Base-by-base conservation (phyloP, 2,329 filamentous ascomycete species). In the Emmonsiellopsis sp. region DNA sequence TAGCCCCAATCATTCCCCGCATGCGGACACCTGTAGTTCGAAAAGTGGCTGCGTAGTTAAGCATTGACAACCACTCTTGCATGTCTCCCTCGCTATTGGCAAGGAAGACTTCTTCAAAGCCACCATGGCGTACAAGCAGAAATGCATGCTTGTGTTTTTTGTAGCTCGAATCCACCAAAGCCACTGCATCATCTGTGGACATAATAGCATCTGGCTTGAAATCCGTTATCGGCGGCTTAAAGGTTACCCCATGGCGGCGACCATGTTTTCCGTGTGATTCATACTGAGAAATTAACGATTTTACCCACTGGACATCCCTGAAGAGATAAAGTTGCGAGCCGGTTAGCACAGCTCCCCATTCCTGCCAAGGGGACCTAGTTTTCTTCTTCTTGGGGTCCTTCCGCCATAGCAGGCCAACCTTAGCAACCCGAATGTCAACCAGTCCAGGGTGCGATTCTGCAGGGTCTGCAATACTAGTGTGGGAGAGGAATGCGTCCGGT, bases 251-350 rank as follows among this genome's bases (percentile, higher is more conserved):
- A 47, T 83, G 83, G 1, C 83, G 84, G 55, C 89, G 81, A 2
- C 87, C 89, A 52, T 85, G 82, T 66, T 86, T 93, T 61, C 89
- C 77, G 63, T 95, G 89, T 10, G 79, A 76, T 45, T 95, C 90
- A 65, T 92, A 85, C 66, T 98, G 93, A 58, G 87, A 81, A 74
- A 97, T 90, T 58, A 98, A 72, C 55, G 81, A 87, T 70, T 95
- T 97, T 35, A 95, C 84, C 92, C 93, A 98, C 16, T 84, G 79
- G 5, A 89, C 86, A 66, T 97, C 96, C 54, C 89, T 85, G 74
- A 97, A 98, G 69, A 98, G 89, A 69, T 96, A 98, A 7, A 98
- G 80, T 65, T 96, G 92, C 5, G 93, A 94, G n/a, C 92, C 89
- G 0, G 93, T 98, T 32, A 98, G 79, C 55, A 98, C 87, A 26